These are phyloP conservation scores for Tolypocladium inflatum DNA, from an alignment of 2,329 filamentous ascomycete genomes.

Conservation along the genomic window DNA sequence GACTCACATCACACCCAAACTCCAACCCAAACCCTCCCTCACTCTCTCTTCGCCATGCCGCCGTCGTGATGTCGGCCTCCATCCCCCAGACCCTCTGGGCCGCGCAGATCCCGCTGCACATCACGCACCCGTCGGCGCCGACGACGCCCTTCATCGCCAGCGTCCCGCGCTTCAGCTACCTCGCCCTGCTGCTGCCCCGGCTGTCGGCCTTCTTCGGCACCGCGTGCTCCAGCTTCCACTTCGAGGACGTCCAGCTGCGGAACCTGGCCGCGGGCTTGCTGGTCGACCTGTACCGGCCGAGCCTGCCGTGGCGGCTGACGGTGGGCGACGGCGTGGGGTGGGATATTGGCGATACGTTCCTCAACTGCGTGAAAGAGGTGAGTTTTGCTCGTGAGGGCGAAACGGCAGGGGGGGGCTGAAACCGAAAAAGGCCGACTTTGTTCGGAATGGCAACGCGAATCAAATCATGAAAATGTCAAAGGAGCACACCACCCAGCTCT, in stretches of 20 bases:
- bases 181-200: constrained; percentile 46
- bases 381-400: constrained; percentile 8
- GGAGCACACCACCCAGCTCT: constrained; percentile 72
- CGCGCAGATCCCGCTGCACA: constrained; percentile 42
- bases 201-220: constrained; percentile 42
- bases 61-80: constrained; percentile 13
- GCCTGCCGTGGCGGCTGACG: constrained; percentile 44
- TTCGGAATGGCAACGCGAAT: constrained; percentile 80
- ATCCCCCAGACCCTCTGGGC: constrained; percentile 43
- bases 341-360: constrained; percentile 53
- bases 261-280: constrained; percentile 45
- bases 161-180: constrained; percentile 50
- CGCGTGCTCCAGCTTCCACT: constrained; percentile 49
- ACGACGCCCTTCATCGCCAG: constrained; percentile 41
- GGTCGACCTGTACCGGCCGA: constrained; percentile 46
- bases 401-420: too few species aligned
- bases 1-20: not conserved
- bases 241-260: constrained; percentile 42
- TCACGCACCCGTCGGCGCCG: constrained; percentile 39
- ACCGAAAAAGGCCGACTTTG: constrained; percentile 56
- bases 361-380: constrained; percentile 56
- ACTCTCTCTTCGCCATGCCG: constrained; percentile 3
- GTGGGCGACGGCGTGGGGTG: constrained; percentile 46
- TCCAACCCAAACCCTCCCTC: not conserved
- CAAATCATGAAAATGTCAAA: constrained; percentile 85